Evolutionary conservation across 495 filamentous ascomycete species (phyloP).

Genomic region (Astrocystis sublimbata): DNA sequence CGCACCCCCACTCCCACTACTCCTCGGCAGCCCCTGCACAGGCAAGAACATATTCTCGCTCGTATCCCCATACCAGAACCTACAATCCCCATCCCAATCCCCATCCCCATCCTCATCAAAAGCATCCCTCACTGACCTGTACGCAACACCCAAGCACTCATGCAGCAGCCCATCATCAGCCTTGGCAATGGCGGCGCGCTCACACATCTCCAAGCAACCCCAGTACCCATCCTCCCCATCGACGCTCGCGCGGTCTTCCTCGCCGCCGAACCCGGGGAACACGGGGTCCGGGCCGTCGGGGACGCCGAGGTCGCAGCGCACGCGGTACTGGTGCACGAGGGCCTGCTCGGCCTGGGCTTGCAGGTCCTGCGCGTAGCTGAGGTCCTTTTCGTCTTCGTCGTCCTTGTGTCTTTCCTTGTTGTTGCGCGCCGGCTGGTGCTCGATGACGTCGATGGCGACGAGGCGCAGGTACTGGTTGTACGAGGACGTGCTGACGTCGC

Average conservation of each 20-base stretch:
- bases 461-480: constrained; percentile 16
- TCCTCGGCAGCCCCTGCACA: constrained; percentile 15
- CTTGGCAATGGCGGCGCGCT: constrained; percentile 18
- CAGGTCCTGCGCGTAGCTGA: too few relatives aligned
- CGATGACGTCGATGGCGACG: constrained; percentile 13
- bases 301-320: constrained; percentile 20
- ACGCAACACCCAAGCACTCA: constrained; percentile 30
- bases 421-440: constrained; percentile 19
- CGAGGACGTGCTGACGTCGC: constrained; percentile 18
- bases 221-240: background rate
- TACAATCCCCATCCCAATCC: constrained; percentile 16
- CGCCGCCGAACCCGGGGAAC: background rate
- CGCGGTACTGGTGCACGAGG: constrained; percentile 26
- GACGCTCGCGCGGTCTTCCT: background rate
- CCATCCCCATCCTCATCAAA: background rate
- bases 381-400: too few relatives aligned
- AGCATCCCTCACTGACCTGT: background rate
- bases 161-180: constrained; percentile 2
- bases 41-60: constrained; percentile 22
- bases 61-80: constrained; percentile 23
- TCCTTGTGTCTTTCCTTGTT: background rate
- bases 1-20: too few relatives aligned
- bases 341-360: constrained; percentile 7
- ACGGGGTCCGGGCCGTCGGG: background rate
- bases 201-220: constrained; percentile 24